Evolutionary conservation across 148 eudicot species (phyloP).

Genomic region (Arctostaphylos glauca): DNA sequence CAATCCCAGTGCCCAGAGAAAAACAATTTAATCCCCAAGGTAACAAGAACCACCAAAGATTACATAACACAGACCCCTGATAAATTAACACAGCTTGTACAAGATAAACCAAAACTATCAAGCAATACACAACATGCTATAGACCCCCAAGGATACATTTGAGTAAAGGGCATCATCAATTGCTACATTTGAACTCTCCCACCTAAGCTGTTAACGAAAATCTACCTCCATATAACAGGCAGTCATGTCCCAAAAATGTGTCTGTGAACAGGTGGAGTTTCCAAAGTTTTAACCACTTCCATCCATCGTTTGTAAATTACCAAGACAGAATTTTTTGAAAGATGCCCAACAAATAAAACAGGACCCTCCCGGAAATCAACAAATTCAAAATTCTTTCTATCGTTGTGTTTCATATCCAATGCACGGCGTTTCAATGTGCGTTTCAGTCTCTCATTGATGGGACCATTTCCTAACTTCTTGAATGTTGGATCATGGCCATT

Average conservation of each 20-base stretch:
- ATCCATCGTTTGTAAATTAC: constrained; percentile 89
- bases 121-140: neutral
- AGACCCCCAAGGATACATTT: neutral
- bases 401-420: constrained; percentile 30
- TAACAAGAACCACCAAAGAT: constrained; percentile 21
- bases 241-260: constrained; percentile 74
- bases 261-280: constrained; percentile 78
- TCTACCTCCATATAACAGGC: constrained; percentile 4
- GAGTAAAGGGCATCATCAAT: constrained; percentile 15
- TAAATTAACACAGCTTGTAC: neutral
- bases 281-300: constrained; percentile 66
- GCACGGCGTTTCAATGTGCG: constrained; percentile 36
- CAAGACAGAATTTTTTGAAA: constrained; percentile 65
- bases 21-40: constrained; percentile 18
- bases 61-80: constrained; percentile 28
- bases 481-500: constrained; percentile 34
- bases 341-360: constrained; percentile 76
- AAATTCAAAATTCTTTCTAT: constrained; percentile 56
- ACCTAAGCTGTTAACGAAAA: constrained; percentile 21
- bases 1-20: too few relatives aligned
- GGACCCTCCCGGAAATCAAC: constrained; percentile 57
- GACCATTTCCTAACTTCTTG: constrained; percentile 35
- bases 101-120: neutral
- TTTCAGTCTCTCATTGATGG: constrained; percentile 40
- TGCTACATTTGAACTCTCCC: constrained; percentile 25